Percentiles rank a stretch among this genome's conserved stretches.
Evolutionary conservation across 2,329 filamentous ascomycete species (phyloP).

Genomic region (Talaromyces marneffei): DNA sequence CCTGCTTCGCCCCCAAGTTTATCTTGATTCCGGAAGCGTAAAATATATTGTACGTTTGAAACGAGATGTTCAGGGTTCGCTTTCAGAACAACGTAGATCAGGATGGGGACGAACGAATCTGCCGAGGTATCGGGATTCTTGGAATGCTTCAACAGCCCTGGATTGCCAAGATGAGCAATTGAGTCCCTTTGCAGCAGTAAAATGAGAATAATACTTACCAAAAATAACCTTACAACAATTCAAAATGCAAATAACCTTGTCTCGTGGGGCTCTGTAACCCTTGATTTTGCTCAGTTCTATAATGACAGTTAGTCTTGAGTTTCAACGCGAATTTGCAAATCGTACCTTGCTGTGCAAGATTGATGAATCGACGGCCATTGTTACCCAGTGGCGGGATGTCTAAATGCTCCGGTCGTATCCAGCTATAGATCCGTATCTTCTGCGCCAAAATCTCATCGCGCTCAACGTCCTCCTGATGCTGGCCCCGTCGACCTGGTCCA

Average conservation of each 20-base stretch:
- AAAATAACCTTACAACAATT: constrained; percentile 99
- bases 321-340: neutral
- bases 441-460: constrained; percentile 92
- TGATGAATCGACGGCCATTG: constrained; percentile 80
- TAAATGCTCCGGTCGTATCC: constrained; percentile 87
- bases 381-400: constrained; percentile 83
- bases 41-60: constrained; percentile 96
- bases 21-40: constrained; percentile 94
- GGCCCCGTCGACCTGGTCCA: constrained; percentile 79
- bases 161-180: neutral
- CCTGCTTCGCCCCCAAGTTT: constrained; percentile 96
- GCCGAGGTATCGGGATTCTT: constrained; percentile 85
- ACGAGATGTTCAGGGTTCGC: constrained; percentile 93
- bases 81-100: constrained; percentile 93
- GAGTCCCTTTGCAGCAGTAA: neutral
- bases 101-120: constrained; percentile 87
- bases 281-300: constrained; percentile 90
- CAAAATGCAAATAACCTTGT: constrained; percentile 96
- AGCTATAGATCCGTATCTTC: constrained; percentile 94
- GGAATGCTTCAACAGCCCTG: constrained; percentile 80
- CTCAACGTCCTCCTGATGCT: constrained; percentile 97
- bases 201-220: constrained; percentile 48
- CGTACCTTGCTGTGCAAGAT: constrained; percentile 77
- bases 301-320: neutral
- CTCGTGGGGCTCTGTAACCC: constrained; percentile 89